phyloP scores from a whole-genome alignment of 2,329 filamentous ascomycete genomes.

The Calonectria pseudoturangicola region DNA sequence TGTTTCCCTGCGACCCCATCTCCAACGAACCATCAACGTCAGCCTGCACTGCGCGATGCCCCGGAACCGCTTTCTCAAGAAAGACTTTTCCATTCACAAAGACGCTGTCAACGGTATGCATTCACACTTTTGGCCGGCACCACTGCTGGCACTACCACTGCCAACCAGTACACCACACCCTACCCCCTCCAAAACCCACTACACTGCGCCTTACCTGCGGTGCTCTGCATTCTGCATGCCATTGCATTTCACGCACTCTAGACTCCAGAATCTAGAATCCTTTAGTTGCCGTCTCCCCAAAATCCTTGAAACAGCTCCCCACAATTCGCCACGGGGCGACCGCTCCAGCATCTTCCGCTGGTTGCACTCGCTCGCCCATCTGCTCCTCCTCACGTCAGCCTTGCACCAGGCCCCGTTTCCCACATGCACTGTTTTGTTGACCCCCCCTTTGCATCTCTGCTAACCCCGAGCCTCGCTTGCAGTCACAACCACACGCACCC shows the following conservation, averaged over 20 bases:
- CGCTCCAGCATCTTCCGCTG: conserved; percentile 35
- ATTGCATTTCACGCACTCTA: conserved; percentile 40
- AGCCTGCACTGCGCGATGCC: conserved; percentile 52
- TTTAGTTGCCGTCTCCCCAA: conserved; percentile 32
- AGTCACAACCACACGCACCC: conserved; percentile 46
- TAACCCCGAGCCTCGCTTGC: conserved; percentile 48
- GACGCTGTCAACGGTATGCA: conserved; percentile 54
- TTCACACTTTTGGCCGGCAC: conserved; percentile 3
- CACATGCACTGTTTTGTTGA: conserved; percentile 28
- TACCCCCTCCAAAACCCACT: conserved; percentile 12
- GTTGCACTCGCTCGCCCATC: conserved; percentile 33
- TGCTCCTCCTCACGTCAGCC: conserved; percentile 45
- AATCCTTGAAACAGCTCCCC: conserved; percentile 52
- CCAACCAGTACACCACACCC: conserved; percentile 18
- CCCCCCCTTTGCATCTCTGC: conserved; percentile 31
- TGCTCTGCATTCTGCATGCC: conserved; percentile 10
- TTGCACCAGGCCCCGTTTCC: conserved; percentile 34
- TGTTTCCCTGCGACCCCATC: not conserved
- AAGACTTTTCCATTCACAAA: conserved; percentile 60
- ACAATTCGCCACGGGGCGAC: conserved; percentile 48
- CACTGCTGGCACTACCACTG: not conserved
- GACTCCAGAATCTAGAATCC: conserved; percentile 8
- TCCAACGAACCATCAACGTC: conserved; percentile 2
- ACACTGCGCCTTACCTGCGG: not conserved
- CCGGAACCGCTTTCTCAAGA: conserved; percentile 58